Evolutionary conservation across 148 eudicot genomes (phyloP), one percentile per base, ranked within the genome.

Genomic region (Drosera capensis): DNA sequence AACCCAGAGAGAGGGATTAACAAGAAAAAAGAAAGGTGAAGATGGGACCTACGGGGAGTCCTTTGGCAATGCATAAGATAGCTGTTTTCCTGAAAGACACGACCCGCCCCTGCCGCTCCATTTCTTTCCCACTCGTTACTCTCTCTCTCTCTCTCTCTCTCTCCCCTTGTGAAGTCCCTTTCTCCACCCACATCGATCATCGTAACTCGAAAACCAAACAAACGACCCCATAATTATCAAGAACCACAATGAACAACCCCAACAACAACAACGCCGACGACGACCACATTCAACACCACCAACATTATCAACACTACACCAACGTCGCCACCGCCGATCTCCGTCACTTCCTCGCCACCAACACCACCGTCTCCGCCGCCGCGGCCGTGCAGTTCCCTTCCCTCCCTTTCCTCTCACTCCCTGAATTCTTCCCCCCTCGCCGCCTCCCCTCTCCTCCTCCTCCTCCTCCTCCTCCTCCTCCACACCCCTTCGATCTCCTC

Each of bases 61-160:
- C n/a, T n/a, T n/a, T n/a, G n/a, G n/a, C n/a, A n/a, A n/a, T n/a
- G n/a, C n/a, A n/a, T n/a, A n/a, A n/a, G n/a, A n/a, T n/a, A 34
- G 38, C 14, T 2, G n/a, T 34, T 34, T 34, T 11, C 38, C n/a
- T 34, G 2, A 34, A 34, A 46, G 48, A 68, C 73, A 68, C 60
- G 73, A 68, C 64, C 73, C 73, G 65, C 65, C 68, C 51, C 60
- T 59, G 64, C 59, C 73, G 60, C 73, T 59, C 46, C 21, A 51
- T 63, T 11, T 5, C 36, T 39, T 23, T 38, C 51, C 21, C 48
- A 21, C 62, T 19, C 63, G 13, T 43, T 18, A 20, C 48, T 25
- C 62, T 19, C 63, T 15, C 48, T 18, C 45, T 45, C 53, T 35
- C 45, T 37, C 48, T 23, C 25, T 23, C 19, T 15, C 20, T 16